Conservation (phyloP, 2,329 filamentous ascomycete species). For the Corynespora cassiicola region DNA sequence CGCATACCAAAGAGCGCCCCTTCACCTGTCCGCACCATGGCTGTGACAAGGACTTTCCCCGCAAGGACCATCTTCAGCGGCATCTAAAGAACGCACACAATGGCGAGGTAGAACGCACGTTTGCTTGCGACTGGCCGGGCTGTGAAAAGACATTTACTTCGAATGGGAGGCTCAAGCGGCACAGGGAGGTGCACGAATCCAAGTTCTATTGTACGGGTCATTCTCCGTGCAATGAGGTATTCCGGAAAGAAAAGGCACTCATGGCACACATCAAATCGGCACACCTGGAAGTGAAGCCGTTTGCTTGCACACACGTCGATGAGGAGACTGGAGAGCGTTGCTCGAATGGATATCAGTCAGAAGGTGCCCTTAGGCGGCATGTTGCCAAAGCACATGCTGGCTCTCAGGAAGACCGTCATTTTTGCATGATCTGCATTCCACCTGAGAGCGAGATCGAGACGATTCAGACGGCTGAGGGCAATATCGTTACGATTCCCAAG, state of each 20-base stretch:
- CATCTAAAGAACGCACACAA: constrained; percentile 82
- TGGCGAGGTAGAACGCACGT: constrained; percentile 64
- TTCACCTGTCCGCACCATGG: constrained; percentile 73
- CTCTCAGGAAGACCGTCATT: constrained; percentile 63
- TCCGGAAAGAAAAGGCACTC: constrained; percentile 86
- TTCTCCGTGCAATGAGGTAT: constrained; percentile 75
- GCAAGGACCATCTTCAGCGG: constrained; percentile 83
- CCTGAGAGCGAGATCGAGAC: constrained; percentile 40
- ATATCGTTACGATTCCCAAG: constrained; percentile 16
- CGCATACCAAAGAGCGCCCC: constrained; percentile 84
- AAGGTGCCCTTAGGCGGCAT: constrained; percentile 74
- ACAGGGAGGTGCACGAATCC: constrained; percentile 79
- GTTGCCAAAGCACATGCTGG: constrained; percentile 72
- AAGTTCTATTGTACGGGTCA: constrained; percentile 77
- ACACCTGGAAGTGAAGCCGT: constrained; percentile 76
- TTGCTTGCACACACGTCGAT: constrained; percentile 69
- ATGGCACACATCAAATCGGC: constrained; percentile 80
- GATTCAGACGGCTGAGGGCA: constrained; percentile 29
- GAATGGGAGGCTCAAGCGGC: constrained; percentile 76
- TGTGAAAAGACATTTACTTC: constrained; percentile 86
- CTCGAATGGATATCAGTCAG: constrained; percentile 73
- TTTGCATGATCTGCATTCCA: constrained; percentile 73
- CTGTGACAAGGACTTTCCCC: constrained; percentile 85
- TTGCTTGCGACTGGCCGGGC: constrained; percentile 72
- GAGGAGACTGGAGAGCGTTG: constrained; percentile 64